A percentile compares a stretch with the other conserved stretches of the same genome.
Conservation (phyloP, 2,329 filamentous ascomycete species). For the Fusarium lateritium region DNA sequence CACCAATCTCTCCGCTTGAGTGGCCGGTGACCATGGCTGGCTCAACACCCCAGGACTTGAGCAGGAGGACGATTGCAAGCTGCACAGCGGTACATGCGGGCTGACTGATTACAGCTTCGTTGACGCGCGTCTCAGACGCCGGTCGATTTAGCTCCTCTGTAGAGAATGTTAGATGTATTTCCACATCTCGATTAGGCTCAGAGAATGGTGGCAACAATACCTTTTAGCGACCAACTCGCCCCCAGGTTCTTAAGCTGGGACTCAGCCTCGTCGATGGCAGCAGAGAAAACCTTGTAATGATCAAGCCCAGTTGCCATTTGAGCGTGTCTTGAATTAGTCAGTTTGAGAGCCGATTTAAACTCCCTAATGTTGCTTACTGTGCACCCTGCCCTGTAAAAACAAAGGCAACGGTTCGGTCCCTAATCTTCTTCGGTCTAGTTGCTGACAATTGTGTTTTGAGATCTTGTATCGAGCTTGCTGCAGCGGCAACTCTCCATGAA, state of each 20-base stretch:
- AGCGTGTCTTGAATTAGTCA: neutral
- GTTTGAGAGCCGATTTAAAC: neutral
- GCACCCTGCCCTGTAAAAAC: neutral
- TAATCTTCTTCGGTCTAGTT: neutral
- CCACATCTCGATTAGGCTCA: neutral
- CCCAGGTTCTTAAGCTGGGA: neutral
- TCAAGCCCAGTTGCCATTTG: neutral
- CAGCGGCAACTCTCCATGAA: neutral
- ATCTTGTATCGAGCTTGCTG: neutral
- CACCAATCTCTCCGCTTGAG: constrained; percentile 55
- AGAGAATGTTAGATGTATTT: neutral
- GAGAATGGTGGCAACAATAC: neutral
- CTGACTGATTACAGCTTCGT: constrained; percentile 55
- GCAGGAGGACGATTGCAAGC: constrained; percentile 56
- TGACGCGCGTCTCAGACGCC: constrained; percentile 36
- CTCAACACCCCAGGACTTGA: constrained; percentile 47
- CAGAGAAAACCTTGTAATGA: neutral
- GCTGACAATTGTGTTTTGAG: neutral
- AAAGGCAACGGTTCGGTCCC: neutral
- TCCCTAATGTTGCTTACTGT: neutral
- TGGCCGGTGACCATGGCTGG: constrained; percentile 51
- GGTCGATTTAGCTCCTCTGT: neutral
- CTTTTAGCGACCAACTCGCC: neutral
- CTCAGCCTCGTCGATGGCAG: neutral
- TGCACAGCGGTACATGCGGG: constrained; percentile 60